Evolutionary conservation across 306 rosid species (phyloP).

Genomic region (Gastrolobium bilobum): DNA sequence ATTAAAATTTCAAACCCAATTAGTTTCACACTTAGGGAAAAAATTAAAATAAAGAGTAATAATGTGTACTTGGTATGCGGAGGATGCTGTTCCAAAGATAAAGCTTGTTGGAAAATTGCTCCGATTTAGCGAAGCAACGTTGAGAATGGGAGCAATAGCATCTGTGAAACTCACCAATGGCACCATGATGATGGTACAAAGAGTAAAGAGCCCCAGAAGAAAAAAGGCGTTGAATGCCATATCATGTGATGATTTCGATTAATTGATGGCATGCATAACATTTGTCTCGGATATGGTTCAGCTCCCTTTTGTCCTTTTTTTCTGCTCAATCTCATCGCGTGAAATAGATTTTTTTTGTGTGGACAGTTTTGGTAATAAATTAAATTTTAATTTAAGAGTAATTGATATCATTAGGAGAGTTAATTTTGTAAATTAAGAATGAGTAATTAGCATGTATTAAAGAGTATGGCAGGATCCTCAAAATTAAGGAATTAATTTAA

Average conservation of each 20-base stretch:
- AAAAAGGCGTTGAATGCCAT: slow-evolving; percentile 40
- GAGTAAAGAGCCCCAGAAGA: background rate
- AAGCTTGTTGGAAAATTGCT: slow-evolving; percentile 45
- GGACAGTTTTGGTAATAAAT: background rate
- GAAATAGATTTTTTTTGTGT: too few relatives aligned
- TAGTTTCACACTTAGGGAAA: background rate
- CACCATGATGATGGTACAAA: background rate
- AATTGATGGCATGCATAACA: background rate
- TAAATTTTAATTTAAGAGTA: background rate
- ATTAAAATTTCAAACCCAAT: background rate
- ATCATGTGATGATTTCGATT: background rate
- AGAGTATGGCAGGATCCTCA: background rate
- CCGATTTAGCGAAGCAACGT: slow-evolving; percentile 52
- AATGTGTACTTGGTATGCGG: slow-evolving; percentile 50
- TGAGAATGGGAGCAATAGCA: background rate
- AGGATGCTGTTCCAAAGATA: slow-evolving; percentile 48
- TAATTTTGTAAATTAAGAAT: background rate
- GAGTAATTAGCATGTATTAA: too few relatives aligned
- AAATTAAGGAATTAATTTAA: background rate
- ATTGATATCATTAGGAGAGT: background rate
- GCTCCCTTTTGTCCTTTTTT: background rate
- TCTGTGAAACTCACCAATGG: background rate
- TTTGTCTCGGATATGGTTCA: background rate
- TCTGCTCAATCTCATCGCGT: background rate
- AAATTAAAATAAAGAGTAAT: background rate